Percentiles rank a stretch among this genome's conserved stretches.
Conservation (phyloP, 768 basidiomycete species). For the Podaxis carcinomalis region DNA sequence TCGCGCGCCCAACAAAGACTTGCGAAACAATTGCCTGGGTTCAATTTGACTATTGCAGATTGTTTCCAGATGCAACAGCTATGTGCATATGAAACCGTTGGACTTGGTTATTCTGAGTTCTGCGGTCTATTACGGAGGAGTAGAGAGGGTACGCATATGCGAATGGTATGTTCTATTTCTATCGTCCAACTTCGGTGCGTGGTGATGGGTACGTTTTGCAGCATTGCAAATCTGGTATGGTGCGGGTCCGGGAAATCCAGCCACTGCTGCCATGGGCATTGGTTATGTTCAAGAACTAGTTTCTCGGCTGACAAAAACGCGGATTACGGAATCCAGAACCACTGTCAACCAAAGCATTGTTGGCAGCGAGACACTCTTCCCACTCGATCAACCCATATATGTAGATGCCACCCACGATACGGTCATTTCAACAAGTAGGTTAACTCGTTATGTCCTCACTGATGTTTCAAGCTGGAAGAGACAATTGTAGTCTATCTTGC, state of each 20-base stretch:
- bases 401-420: conserved; percentile 78
- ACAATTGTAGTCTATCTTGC: conserved; percentile 54
- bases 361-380: conserved; percentile 46
- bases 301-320: conserved; percentile 61
- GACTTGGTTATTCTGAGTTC: conserved; percentile 73
- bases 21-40: conserved; percentile 42
- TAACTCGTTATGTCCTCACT: neutral
- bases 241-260: conserved; percentile 65
- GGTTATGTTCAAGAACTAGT: conserved; percentile 71
- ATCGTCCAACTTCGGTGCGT: neutral
- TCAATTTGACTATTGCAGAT: conserved; percentile 46
- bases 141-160: conserved; percentile 78
- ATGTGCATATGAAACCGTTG: conserved; percentile 81
- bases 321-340: conserved; percentile 48
- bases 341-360: conserved; percentile 70
- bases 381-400: conserved; percentile 53
- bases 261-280: conserved; percentile 56
- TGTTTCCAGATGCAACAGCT: conserved; percentile 60
- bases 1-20: conserved; percentile 51
- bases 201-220: conserved; percentile 14
- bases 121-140: conserved; percentile 74
- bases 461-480: neutral
- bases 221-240: conserved; percentile 61
- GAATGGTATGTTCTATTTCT: conserved; percentile 19
- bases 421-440: conserved; percentile 57